Percentiles rank a stretch among this genome's conserved stretches.
These are phyloP conservation scores for Tympanopsis confertula DNA, from an alignment of 2,329 filamentous ascomycete species.

Conservation along the genomic window DNA sequence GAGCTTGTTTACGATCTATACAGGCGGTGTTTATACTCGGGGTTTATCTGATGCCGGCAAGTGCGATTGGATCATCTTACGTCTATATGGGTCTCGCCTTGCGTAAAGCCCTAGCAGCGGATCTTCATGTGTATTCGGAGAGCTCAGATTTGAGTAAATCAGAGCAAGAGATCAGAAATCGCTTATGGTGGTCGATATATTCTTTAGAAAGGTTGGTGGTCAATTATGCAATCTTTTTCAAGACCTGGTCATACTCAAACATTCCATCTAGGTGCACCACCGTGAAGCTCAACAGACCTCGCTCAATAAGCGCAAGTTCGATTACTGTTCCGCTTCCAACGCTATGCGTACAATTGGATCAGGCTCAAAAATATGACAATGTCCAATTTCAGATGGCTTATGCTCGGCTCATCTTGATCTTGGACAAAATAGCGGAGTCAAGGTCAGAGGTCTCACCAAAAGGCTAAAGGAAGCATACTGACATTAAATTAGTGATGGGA, in stretches of 20 bases:
- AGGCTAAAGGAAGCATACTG: slow-evolving; percentile 2
- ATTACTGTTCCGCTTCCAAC: slow-evolving; percentile 10
- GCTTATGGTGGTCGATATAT: slow-evolving; percentile 17
- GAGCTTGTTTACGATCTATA: slow-evolving; percentile 15
- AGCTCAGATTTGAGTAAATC: slow-evolving; percentile 8
- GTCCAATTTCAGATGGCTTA: slow-evolving; percentile 18
- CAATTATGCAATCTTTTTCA: no score
- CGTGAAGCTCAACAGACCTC: slow-evolving; percentile 12
- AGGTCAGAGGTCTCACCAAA: slow-evolving; percentile 5
- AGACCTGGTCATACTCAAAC: no score
- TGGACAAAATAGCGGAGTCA: slow-evolving; percentile 15
- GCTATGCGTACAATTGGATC: slow-evolving; percentile 7
- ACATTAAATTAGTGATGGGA: no score
- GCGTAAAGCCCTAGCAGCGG: slow-evolving; percentile 14
- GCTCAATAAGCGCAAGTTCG: slow-evolving; percentile 9
- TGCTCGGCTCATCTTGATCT: slow-evolving; percentile 13
- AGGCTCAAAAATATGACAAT: slow-evolving; percentile 16
- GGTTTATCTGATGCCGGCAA: slow-evolving; percentile 20
- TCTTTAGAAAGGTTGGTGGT: slow-evolving; percentile 14
- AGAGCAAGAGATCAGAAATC: slow-evolving; percentile 10
- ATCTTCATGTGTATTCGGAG: slow-evolving; percentile 13
- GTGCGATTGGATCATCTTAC: slow-evolving; percentile 18
- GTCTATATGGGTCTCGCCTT: slow-evolving; percentile 16
- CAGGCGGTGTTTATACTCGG: slow-evolving; percentile 19
- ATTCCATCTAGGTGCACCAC: slow-evolving; percentile 7